Base-by-base conservation (phyloP, 768 basidiomycete species). In the Peribolospora baueri region DNA sequence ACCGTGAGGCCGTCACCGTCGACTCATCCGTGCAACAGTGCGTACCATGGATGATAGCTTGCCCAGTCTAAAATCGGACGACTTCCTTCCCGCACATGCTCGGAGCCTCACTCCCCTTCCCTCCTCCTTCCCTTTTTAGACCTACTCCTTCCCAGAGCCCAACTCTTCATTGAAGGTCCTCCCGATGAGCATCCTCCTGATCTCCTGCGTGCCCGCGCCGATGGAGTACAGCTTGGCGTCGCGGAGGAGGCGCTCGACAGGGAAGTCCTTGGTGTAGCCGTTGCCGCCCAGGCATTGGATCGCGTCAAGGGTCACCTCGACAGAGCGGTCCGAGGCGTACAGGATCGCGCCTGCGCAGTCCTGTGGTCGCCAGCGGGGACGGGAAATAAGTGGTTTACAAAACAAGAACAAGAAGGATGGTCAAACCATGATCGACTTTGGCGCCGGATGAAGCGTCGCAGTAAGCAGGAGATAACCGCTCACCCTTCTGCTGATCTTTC, bases 141-240 rank as follows among this genome's bases (percentile, higher is more conserved):
- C 25, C 25, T 25, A 25, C 25, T 25, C 25, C 25, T 25, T 25
- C 25, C 25, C 25, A 25, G 25, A 25, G 25, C 25, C 25, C 25
- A 25, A 25, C 25, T 25, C 25, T 1, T 25, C 25, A 25, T 50
- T 52, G 42, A 53, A 40, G n/a, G 7, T 40, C 13, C 52, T 48
- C 39, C 43, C 55, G 40, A 52, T 46, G 37, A 91, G 69, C 86
- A 90, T 90, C 56, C 88, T 74, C 60, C 88, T 71, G 54, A 93
- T 88, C 71, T 91, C 88, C 66, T 93, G 90, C 36, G 88, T 88
- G 13, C 90, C 90, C n/a, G 90, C 90, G 38, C 90, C 90, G 56
- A 95, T 87, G 37, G 84, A 79, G 66, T 93, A 95, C 47, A 95
- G 68, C 60, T 85, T 72, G 11, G 88, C 75, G 65, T 95, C 90